Base-by-base conservation (phyloP, 768 basidiomycete genomes). In the Phylloporus arenicola region DNA sequence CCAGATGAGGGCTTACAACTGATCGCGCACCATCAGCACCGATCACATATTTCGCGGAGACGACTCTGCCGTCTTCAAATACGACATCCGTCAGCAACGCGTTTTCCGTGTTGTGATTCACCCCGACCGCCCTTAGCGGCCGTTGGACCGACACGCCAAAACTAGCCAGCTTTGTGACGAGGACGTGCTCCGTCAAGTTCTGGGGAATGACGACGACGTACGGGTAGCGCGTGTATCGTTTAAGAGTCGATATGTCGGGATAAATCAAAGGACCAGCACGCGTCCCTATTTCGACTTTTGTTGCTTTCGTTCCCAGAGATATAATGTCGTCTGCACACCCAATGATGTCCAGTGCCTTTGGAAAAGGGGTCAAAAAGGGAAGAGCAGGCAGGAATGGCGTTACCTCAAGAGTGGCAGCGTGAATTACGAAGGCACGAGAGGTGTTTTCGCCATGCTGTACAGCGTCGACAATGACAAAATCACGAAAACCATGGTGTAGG, bases 391-490 rank as follows among this genome's bases (percentile, higher is more conserved):
- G 8, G 14, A 34, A n/a, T 10, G 24, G 46, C 20, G 61, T 35
- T 52, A 77, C 79, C 69, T 81, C 79, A 17, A 81, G 64, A 3
- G 79, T 81, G 29, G 77, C 75, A n/a, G 79, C 74, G 54, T 81
- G 79, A 25, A 80, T 58, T 1, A 71, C 66, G 6, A 75, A 54
- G 0, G 80, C 78, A 9, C 79, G 74, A 12, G 79, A 77, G 5
- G 71, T 65, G 42, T 70, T 68, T 43, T 68, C 61, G 41, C 70
- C 70, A n/a, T 66, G 42, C 6, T 43, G 40, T 1, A 61, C 48
- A 17, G 67, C 68, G 43, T 81, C 78, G 8, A 80, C 74, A 11
- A 79, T 63, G 16, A 72, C 53, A 61, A 81, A 55, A 37, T 78
- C 72, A 24, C 54, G 60, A 39, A 70, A 70, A 2, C 74, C 73